Evolutionary conservation across 164 flowering plant genomes (phyloP), one percentile per base, ranked within the genome.

Genomic region (Stephania cephalantha): DNA sequence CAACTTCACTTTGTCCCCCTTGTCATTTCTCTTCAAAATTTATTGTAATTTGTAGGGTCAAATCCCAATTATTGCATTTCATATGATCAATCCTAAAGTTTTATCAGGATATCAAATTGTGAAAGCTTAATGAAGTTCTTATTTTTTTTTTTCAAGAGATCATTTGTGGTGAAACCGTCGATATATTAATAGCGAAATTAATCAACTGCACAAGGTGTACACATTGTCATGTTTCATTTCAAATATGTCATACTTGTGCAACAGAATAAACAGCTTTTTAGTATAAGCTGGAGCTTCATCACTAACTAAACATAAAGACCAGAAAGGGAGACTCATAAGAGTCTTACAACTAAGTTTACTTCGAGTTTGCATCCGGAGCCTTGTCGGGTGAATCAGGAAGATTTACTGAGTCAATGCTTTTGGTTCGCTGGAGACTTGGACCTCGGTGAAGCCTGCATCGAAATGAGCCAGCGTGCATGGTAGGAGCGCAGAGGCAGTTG

Each of bases 401-500:
- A 44, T 74, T 35, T 2, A 74, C 69, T 11, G 82, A 70, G 72
- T 87, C 87, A 8, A 84, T 74, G 83, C 90, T 89, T 74, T 86
- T 86, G 71, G 86, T 85, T 4, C 87, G 80, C 65, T 86, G 87
- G 61, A 88, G 86, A 72, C 76, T 74, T 6, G 87, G 85, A n/a
- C 83, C 20, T 1, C 93, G 86, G 75, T 89, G 93, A 42, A 88
- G 85, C 72, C 91, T 75, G 81, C 91, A 89, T 42, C 91, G 84
- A 71, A 81, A 81, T 3, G 81, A 81, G 69, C 83, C 83, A 10
- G 84, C 85, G 69, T 88, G 91, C 1, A 87, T 88, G 17, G 93
- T 89, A 7, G 90, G 92, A 48, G 90, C 83, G 80, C 92, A 89
- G 1, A 88, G 85, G 75, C 91, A 88, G 71, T 72, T 85, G 67